Evolutionary conservation across 176 grass and related monocot species (phyloP).

Genomic region (Carex cristatella): DNA sequence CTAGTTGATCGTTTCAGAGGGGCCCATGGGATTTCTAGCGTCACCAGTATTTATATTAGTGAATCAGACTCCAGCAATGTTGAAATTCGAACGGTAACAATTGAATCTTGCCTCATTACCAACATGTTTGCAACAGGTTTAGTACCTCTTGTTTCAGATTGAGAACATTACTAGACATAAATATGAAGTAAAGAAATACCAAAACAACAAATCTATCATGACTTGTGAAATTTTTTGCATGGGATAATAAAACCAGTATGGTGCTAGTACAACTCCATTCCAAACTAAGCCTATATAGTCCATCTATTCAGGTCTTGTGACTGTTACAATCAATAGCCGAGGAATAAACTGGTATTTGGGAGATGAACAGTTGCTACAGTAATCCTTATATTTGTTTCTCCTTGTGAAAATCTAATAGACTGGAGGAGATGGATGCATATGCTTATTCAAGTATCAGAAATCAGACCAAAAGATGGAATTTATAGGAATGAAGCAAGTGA

Average conservation of each 20-base stretch:
- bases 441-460: slow-evolving; percentile 69
- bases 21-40: slow-evolving; percentile 91
- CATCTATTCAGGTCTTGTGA: neutral
- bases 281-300: neutral
- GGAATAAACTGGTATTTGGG: neutral
- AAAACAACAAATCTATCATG: neutral
- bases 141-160: neutral
- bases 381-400: slow-evolving; percentile 27
- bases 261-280: neutral
- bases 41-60: slow-evolving; percentile 65
- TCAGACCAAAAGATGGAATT: slow-evolving; percentile 44
- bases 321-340: neutral
- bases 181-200: neutral
- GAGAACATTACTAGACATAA: neutral
- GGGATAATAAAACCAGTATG: neutral
- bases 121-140: slow-evolving; percentile 3
- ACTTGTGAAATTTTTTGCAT: neutral
- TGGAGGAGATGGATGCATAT: slow-evolving; percentile 95
- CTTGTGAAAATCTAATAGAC: slow-evolving; percentile 53
- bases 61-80: slow-evolving; percentile 34
- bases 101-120: neutral
- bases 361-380: neutral
- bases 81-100: slow-evolving; percentile 64
- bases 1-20: slow-evolving; percentile 67
- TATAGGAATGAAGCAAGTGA: slow-evolving; percentile 89